phyloP scores from a whole-genome alignment of 768 basidiomycete species.

The Mycena belliarum region DNA sequence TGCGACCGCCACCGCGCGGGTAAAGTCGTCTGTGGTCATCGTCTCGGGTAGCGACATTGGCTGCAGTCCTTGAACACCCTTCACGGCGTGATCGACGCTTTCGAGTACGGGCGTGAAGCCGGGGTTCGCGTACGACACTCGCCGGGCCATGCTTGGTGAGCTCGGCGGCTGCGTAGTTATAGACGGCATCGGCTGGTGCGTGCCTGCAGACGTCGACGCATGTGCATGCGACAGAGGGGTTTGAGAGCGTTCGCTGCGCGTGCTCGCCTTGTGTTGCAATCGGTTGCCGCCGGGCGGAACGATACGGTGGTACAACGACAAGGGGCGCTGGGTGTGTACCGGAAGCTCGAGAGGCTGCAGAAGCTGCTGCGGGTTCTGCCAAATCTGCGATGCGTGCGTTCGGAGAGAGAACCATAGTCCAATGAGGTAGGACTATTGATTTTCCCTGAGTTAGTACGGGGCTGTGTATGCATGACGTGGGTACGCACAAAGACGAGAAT shows the following conservation, averaged over 20 bases:
- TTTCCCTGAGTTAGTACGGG: conserved; percentile 10
- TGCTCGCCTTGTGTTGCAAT: conserved; percentile 15
- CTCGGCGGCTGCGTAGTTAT: conserved; percentile 25
- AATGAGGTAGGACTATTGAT: conserved; percentile 83
- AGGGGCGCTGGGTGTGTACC: conserved; percentile 46
- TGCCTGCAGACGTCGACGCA: neutral
- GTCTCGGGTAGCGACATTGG: conserved; percentile 59
- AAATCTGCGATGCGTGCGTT: conserved; percentile 97
- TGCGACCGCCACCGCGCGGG: conserved; percentile 89
- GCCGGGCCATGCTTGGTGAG: conserved; percentile 48
- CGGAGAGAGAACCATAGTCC: conserved; percentile 98
- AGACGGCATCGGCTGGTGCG: neutral
- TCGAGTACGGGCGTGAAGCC: conserved; percentile 68
- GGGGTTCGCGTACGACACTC: conserved; percentile 57
- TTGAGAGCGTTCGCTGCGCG: conserved; percentile 17
- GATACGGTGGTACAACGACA: conserved; percentile 66
- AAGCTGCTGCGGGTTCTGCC: conserved; percentile 94
- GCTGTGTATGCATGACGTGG: neutral
- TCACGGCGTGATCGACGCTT: conserved; percentile 77
- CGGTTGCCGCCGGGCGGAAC: conserved; percentile 33
- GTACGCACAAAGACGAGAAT: conserved; percentile 82
- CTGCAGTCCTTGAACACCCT: conserved; percentile 49
- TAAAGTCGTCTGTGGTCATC: conserved; percentile 86
- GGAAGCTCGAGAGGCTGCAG: conserved; percentile 67
- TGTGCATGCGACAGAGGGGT: conserved; percentile 8